A percentile compares a stretch with the other conserved stretches of the same genome.
Evolutionary conservation across 768 basidiomycete genomes (phyloP).

Genomic region (Tubosaeta brunneosetosa): DNA sequence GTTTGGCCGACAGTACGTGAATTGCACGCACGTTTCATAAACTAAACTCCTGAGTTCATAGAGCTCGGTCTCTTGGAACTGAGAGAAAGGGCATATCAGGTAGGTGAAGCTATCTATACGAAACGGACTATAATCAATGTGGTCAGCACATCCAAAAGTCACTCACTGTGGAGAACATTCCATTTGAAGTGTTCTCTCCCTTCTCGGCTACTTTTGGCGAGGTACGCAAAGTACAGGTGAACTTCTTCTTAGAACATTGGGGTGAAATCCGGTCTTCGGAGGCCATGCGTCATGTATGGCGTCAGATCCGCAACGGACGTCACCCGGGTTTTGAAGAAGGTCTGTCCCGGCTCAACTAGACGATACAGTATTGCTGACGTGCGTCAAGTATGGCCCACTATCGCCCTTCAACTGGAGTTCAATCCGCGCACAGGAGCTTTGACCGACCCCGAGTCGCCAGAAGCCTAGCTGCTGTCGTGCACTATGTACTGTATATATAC

Average conservation of each 20-base stretch:
- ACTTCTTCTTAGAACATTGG: slow-evolving; percentile 81
- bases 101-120: slow-evolving; percentile 1
- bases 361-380: slow-evolving; percentile 9
- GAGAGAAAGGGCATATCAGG: slow-evolving; percentile 66
- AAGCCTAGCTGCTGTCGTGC: slow-evolving; percentile 9
- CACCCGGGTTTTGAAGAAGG: slow-evolving; percentile 89
- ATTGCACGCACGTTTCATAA: not conserved
- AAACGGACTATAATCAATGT: slow-evolving; percentile 2
- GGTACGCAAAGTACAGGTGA: slow-evolving; percentile 76
- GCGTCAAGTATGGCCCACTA: slow-evolving; percentile 59
- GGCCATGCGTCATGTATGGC: slow-evolving; percentile 79
- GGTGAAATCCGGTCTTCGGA: slow-evolving; percentile 77
- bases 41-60: slow-evolving; percentile 23
- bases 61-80: slow-evolving; percentile 70
- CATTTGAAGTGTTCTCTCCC: slow-evolving; percentile 80
- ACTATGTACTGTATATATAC: not conserved
- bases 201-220: slow-evolving; percentile 81
- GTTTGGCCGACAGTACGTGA: slow-evolving; percentile 75
- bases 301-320: slow-evolving; percentile 76
- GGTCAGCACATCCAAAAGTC: slow-evolving; percentile 69
- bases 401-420: slow-evolving; percentile 60
- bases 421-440: slow-evolving; percentile 35
- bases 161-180: slow-evolving; percentile 74
- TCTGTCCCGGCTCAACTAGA: slow-evolving; percentile 23
- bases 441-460: slow-evolving; percentile 18